A percentile compares a stretch with the other conserved stretches of the same genome.
Conservation (phyloP, 2,329 filamentous ascomycete species). For the Colletotrichum sp. region DNA sequence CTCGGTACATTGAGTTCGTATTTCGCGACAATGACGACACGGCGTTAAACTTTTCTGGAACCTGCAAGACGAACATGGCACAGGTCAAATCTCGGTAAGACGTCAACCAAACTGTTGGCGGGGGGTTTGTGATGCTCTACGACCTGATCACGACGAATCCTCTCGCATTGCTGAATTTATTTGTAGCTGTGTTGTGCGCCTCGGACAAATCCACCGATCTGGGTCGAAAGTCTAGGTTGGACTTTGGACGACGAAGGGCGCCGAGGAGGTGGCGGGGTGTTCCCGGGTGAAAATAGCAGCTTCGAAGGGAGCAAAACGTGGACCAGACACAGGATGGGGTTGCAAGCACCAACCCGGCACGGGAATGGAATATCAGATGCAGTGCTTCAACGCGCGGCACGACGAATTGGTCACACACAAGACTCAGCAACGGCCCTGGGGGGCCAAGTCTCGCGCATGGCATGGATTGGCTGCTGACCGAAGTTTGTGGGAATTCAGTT, state of each 20-base stretch:
- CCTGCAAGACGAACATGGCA: background rate
- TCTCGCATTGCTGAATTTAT: background rate
- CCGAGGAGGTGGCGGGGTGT: background rate
- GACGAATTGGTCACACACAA: background rate
- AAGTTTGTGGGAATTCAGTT: background rate
- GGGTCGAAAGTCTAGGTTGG: background rate
- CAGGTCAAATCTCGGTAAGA: background rate
- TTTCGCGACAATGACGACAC: conserved; percentile 8
- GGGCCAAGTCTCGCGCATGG: background rate
- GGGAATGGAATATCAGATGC: conserved; percentile 10
- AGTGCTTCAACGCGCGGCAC: background rate
- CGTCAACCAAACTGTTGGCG: background rate
- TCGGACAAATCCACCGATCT: background rate
- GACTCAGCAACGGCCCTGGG: background rate
- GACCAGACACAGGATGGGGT: background rate
- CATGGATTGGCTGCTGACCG: background rate
- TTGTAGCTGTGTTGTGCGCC: background rate
- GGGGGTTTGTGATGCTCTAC: background rate
- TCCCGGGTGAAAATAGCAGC: background rate
- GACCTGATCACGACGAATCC: background rate
- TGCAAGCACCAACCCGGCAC: background rate
- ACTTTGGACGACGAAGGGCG: background rate
- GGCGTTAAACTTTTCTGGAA: background rate
- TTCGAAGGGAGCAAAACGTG: background rate
- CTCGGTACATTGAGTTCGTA: background rate